A percentile compares a stretch with the other conserved stretches of the same genome.
Evolutionary conservation across 768 basidiomycete species (phyloP).

Genomic region (Termitomyces sp.): DNA sequence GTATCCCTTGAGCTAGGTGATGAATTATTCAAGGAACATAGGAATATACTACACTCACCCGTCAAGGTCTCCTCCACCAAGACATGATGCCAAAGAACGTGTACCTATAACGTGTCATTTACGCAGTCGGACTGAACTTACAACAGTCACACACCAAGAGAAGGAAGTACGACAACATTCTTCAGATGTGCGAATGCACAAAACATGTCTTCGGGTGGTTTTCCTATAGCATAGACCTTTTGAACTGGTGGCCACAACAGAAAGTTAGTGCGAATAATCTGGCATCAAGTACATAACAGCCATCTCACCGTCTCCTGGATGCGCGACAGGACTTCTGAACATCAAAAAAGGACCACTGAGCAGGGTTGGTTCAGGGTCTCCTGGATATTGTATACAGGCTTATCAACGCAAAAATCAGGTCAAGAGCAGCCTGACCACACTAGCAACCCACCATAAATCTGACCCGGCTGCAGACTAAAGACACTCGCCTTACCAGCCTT

Average conservation of each 20-base stretch:
- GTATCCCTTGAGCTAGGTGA: neutral
- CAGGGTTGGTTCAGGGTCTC: neutral
- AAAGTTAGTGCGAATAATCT: neutral
- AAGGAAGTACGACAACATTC: neutral
- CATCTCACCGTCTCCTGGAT: neutral
- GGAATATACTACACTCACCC: neutral
- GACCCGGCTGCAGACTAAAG: neutral
- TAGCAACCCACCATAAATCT: neutral
- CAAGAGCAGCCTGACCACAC: neutral
- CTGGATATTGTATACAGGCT: neutral
- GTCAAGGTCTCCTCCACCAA: neutral
- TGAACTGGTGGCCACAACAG: neutral
- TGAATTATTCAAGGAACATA: neutral
- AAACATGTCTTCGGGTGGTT: neutral
- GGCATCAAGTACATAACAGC: neutral
- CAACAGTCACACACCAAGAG: neutral
- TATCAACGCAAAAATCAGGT: neutral
- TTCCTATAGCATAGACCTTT: neutral
- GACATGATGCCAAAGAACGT: neutral
- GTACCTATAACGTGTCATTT: neutral
- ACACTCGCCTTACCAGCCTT: neutral
- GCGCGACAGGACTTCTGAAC: neutral
- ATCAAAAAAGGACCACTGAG: neutral
- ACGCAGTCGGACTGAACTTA: neutral
- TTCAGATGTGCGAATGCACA: neutral